These are phyloP conservation scores for Leptographium galeiforme DNA, from an alignment of 2,329 filamentous ascomycete genomes.

Conservation along the genomic window DNA sequence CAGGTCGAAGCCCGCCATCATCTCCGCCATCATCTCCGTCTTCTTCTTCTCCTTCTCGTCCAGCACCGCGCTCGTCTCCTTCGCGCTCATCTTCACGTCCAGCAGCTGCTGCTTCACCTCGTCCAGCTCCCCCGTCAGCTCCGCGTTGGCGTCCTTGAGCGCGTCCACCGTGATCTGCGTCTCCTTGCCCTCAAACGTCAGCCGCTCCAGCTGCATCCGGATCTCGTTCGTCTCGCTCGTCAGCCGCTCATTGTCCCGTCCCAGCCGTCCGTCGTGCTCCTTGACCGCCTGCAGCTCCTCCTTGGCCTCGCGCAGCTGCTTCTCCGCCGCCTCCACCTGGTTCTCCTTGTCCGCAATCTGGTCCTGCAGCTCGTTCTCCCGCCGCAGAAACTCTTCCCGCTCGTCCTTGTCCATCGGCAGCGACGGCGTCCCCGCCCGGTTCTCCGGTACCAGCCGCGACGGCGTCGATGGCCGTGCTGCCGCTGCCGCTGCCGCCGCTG, in stretches of 20 bases:
- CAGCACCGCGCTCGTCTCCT: constrained; percentile 76
- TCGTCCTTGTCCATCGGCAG: constrained; percentile 90
- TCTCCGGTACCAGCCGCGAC: constrained; percentile 38
- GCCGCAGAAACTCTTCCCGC: constrained; percentile 83
- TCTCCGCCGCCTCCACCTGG: constrained; percentile 64
- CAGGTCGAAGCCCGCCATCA: constrained; percentile 98
- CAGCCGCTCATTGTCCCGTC: constrained; percentile 82
- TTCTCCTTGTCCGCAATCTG: constrained; percentile 89
- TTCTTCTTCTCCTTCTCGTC: constrained; percentile 99
- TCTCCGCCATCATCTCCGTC: constrained; percentile 98
- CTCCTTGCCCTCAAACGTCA: constrained; percentile 93
- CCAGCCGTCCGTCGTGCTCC: constrained; percentile 69
- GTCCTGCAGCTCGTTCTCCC: constrained; percentile 95
- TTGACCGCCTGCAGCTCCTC: constrained; percentile 78
- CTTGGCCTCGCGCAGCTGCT: constrained; percentile 66
- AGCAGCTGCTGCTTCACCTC: constrained; percentile 93
- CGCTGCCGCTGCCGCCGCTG: constrained; percentile 24
- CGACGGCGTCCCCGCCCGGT: constrained; percentile 53
- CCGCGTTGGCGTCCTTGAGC: constrained; percentile 86
- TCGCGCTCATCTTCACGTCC: constrained; percentile 91
- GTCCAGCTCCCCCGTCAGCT: constrained; percentile 83
- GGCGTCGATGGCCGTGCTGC: constrained; percentile 42
- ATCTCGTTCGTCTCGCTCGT: constrained; percentile 79
- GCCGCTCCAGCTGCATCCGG: constrained; percentile 91
- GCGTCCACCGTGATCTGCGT: constrained; percentile 96